Conservation (phyloP, 176 grass and related monocot species). For the Aegilops bicornis region DNA sequence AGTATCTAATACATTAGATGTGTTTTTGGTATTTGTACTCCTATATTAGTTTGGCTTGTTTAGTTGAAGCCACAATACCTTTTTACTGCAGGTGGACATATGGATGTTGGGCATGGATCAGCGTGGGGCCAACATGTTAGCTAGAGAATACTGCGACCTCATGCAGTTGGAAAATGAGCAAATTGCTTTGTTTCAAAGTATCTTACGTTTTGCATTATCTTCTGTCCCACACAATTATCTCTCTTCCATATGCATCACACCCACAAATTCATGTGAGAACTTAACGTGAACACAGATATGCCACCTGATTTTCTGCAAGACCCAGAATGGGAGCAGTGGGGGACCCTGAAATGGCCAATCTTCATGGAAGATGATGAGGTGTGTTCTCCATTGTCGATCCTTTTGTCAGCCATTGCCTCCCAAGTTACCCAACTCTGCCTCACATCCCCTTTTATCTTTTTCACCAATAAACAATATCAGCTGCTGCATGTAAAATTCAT, state of each 20-base stretch:
- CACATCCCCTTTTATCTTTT: no score
- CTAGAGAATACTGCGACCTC: conserved; percentile 22
- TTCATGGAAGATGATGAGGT: neutral
- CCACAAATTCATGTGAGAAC: neutral
- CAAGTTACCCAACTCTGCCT: no score
- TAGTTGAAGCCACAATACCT: neutral
- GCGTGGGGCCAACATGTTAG: conserved; percentile 50
- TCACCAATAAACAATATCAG: no score
- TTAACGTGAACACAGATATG: neutral
- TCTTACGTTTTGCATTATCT: neutral
- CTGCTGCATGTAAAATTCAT: no score
- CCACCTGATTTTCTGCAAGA: neutral
- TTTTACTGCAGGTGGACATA: conserved; percentile 56
- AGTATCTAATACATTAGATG: no score
- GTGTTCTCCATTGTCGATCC: neutral
- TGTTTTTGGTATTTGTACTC: no score
- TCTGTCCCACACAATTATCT: neutral
- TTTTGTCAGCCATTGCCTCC: no score
- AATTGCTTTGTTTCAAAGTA: neutral
- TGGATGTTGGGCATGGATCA: conserved; percentile 65
- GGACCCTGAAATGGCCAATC: neutral
- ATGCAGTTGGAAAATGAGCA: neutral
- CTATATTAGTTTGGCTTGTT: neutral
- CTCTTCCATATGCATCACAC: neutral
- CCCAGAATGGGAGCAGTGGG: neutral